Percentiles rank a stretch among this genome's conserved stretches.
These are phyloP conservation scores for Musa schizocarpa DNA, from an alignment of 176 grass and related monocot genomes.

Conservation along the genomic window DNA sequence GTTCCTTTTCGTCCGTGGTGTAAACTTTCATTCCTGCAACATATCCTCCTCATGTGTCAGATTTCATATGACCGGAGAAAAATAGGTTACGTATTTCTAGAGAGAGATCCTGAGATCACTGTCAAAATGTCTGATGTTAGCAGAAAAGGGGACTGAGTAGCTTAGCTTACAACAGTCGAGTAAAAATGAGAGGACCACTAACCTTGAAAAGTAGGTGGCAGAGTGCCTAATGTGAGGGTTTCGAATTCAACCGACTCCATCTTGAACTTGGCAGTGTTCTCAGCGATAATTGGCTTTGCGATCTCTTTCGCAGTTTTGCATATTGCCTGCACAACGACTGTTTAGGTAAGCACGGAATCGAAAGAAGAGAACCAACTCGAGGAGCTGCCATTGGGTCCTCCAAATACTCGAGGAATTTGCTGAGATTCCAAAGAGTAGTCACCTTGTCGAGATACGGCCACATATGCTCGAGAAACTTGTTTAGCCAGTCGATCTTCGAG, in stretches of 20 bases:
- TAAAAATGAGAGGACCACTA: constrained; percentile 9
- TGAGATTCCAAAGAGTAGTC: constrained; percentile 5
- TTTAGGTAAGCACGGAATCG: constrained; percentile 4
- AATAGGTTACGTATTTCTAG: neutral
- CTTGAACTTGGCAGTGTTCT: constrained; percentile 73
- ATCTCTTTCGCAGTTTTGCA: constrained; percentile 75
- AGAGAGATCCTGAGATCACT: neutral
- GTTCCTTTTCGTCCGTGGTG: constrained; percentile 61
- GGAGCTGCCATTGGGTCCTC: neutral
- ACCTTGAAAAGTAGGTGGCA: constrained; percentile 80
- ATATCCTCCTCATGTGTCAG: neutral
- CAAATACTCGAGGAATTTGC: neutral
- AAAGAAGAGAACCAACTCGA: neutral
- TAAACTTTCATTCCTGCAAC: constrained; percentile 77
- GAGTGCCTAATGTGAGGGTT: constrained; percentile 62
- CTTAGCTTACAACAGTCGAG: neutral
- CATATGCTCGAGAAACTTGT: constrained; percentile 59
- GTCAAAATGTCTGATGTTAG: neutral
- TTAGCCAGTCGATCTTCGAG: constrained; percentile 74
- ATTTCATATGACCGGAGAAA: no score
- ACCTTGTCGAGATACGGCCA: constrained; percentile 96
- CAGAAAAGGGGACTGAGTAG: neutral
- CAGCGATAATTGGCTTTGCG: constrained; percentile 69
- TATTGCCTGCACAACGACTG: constrained; percentile 42
- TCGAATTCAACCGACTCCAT: constrained; percentile 83